These are phyloP conservation scores for Huntiella moniliformis DNA, from an alignment of 2,329 filamentous ascomycete genomes.

Conservation along the genomic window DNA sequence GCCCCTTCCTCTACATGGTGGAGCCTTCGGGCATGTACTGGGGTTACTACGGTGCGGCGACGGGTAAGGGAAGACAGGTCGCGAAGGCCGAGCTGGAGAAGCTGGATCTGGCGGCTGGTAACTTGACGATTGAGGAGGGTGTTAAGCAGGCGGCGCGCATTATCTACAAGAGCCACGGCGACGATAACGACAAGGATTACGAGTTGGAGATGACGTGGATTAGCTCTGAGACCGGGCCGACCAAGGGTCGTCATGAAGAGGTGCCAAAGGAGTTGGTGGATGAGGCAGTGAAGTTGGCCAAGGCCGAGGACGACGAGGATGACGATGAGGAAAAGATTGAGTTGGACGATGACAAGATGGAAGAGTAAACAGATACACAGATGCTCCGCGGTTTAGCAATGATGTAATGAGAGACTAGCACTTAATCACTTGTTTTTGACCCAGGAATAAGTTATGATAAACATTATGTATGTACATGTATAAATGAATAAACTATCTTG, in stretches of 20 bases:
- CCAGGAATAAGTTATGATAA: too few relatives aligned
- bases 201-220: conserved; percentile 99
- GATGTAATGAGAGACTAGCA: too few relatives aligned
- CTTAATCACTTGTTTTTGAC: too few relatives aligned
- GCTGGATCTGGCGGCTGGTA: conserved; percentile 64
- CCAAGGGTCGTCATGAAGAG: conserved; percentile 80
- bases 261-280: conserved; percentile 80
- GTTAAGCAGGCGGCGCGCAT: conserved; percentile 94
- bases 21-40: conserved; percentile 94
- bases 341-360: conserved; percentile 58
- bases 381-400: too few relatives aligned
- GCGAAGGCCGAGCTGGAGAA: conserved; percentile 98
- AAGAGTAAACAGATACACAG: conserved; percentile 39
- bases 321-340: conserved; percentile 40
- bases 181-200: conserved; percentile 99
- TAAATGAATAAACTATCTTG: too few relatives aligned
- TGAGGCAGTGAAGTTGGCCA: conserved; percentile 83
- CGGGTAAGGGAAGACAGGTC: conserved; percentile 87
- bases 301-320: conserved; percentile 55
- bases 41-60: conserved; percentile 97
- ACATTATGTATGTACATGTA: too few relatives aligned
- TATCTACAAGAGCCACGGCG: conserved; percentile 93
- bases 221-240: conserved; percentile 65
- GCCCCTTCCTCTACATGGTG: conserved; percentile 94
- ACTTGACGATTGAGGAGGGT: conserved; percentile 62